Base-by-base conservation (phyloP, 305 asterid species). In the Fraxinus greggii region DNA sequence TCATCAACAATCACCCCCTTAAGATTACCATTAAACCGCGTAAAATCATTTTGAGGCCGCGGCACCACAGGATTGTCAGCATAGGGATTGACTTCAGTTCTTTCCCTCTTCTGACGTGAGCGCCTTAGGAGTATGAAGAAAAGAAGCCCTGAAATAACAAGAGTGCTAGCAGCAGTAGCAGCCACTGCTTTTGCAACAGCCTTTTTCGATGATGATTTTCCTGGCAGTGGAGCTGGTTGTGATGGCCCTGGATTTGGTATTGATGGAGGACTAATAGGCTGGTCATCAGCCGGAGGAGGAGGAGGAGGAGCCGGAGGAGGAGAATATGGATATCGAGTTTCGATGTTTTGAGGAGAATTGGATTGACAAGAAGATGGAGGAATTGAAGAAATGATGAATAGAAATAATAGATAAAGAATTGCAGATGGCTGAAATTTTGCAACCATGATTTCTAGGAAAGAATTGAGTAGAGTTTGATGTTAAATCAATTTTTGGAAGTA, bases 1-100 rank as follows among this genome's bases (percentile, higher is more conserved):
- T 94, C 99, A 82, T 94, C 99, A 15, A 97, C 97, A 31, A 97
- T 93, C 78, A 97, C 84, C n/a, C 98, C 99, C 79, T 92, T 93
- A 24, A 94, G 76, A 48, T 93, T 90, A 3, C 98, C 96, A 15
- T 86, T 83, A 78, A 92, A 88, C 72, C 91, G 78, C 79, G 70
- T 54, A 32, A 94, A 91, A 77, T 87, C 85, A 67, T 69, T 79
- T 10, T 21, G 86, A 4, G 83, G 86, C 85, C 24, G 86, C 3
- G 83, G 86, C 85, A 26, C 85, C 84, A 74, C 85, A 5, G 85
- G 81, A 5, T 31, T 17, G 5, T 76, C 42, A 1, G 84, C 78
- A 61, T 51, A 75, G 3, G 89, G 72, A 54, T 78, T 82, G 35
- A 59, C 69, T 8, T 29, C 76, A 67, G 40, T 19, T 13, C 48